Percentiles rank a stretch among this genome's conserved stretches.
These are phyloP conservation scores for Epichloe festucae DNA, from an alignment of 2,329 filamentous ascomycete genomes.

Conservation along the genomic window DNA sequence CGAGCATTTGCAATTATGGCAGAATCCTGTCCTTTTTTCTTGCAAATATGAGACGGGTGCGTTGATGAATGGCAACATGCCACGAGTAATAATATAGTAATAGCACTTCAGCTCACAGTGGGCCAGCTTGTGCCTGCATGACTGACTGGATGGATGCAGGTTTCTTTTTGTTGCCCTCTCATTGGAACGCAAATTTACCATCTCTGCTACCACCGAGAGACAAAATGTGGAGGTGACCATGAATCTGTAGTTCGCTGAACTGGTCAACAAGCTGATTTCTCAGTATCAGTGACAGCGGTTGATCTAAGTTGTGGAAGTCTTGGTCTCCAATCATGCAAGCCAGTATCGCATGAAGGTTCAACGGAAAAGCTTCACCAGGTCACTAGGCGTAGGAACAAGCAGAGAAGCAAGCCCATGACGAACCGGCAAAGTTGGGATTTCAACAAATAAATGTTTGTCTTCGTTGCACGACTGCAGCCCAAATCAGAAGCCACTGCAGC, in stretches of 20 bases:
- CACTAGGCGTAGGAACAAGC: background rate
- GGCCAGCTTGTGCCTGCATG: slow-evolving; percentile 4
- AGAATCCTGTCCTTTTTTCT: background rate
- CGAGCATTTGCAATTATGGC: too few relatives aligned
- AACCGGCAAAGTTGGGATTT: background rate
- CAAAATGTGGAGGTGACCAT: background rate
- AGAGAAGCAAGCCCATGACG: background rate
- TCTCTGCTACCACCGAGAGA: background rate
- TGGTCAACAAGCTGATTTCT: background rate
- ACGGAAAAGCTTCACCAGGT: background rate
- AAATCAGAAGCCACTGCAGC: background rate
- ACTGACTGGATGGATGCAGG: background rate
- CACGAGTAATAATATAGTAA: too few relatives aligned
- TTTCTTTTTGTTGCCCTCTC: background rate
- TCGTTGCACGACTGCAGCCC: background rate
- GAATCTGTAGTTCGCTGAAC: background rate
- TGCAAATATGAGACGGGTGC: background rate
- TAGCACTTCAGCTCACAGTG: background rate
- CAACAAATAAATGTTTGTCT: background rate
- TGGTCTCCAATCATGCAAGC: background rate
- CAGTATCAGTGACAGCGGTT: background rate
- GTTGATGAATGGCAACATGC: background rate
- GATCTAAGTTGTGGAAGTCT: background rate
- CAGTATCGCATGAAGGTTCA: background rate
- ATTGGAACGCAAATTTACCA: background rate